These are phyloP conservation scores for Zygotorulaspora mrakii DNA, from an alignment of 1,139 yeast species.

Conservation along the genomic window DNA sequence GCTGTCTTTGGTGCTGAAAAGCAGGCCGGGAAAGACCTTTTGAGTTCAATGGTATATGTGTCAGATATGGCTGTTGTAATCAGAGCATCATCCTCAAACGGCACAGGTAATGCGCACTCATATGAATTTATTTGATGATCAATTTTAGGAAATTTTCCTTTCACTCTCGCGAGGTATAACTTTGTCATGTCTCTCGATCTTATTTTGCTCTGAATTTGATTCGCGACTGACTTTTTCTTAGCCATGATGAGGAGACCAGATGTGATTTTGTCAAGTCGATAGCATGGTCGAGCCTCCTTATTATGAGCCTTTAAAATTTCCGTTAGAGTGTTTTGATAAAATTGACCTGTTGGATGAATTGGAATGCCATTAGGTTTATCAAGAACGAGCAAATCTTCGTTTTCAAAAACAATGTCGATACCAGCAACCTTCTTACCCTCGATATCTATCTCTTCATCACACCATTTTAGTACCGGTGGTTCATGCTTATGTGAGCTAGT, in stretches of 20 bases:
- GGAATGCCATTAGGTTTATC: conserved; percentile 77
- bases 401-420: conserved; percentile 47
- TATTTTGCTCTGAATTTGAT: conserved; percentile 44
- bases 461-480: conserved; percentile 46
- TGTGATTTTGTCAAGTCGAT: conserved; percentile 68
- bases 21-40: conserved; percentile 38
- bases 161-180: conserved; percentile 57
- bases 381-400: conserved; percentile 52
- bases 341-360: conserved; percentile 74
- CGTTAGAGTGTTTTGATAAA: conserved; percentile 55
- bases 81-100: conserved; percentile 34
- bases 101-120: conserved; percentile 4
- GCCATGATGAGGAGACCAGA: conserved; percentile 69
- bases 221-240: conserved; percentile 45
- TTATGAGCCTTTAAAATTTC: conserved; percentile 48
- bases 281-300: conserved; percentile 52
- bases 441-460: conserved; percentile 21
- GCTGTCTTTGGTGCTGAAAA: conserved; percentile 39
- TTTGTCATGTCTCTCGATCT: conserved; percentile 42
- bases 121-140: background rate
- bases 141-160: conserved; percentile 47
- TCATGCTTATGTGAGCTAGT: conserved; percentile 59
- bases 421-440: conserved; percentile 22
- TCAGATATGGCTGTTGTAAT: conserved; percentile 52
- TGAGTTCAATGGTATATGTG: conserved; percentile 67